phyloP scores from a whole-genome alignment of 1,284 basidiomycete genomes.

The Naganishia liquefaciens region DNA sequence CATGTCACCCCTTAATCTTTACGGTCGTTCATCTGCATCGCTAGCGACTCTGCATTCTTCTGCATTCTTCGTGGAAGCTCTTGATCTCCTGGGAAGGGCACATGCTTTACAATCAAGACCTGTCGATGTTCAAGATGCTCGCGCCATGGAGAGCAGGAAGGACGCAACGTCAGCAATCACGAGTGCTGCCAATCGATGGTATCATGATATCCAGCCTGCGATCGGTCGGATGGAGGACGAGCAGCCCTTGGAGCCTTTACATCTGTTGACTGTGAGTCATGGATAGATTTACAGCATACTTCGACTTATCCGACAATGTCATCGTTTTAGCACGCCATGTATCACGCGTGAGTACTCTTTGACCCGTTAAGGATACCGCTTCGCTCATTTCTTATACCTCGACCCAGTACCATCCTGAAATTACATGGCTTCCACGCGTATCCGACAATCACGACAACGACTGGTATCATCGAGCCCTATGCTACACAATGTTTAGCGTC shows the following conservation, averaged over 20 bases:
- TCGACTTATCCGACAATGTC: not conserved
- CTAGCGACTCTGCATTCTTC: conserved; percentile 43
- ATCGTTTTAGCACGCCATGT: conserved; percentile 44
- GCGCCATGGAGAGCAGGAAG: conserved; percentile 46
- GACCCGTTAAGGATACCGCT: too few relatives aligned
- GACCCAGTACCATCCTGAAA: conserved; percentile 48
- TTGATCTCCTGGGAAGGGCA: conserved; percentile 50
- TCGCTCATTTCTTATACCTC: conserved; percentile 28
- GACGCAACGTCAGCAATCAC: conserved; percentile 47
- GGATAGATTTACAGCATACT: not conserved
- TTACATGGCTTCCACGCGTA: conserved; percentile 53
- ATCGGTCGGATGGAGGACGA: conserved; percentile 31
- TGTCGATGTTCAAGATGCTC: conserved; percentile 46
- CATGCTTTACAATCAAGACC: conserved; percentile 49
- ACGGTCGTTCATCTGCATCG: conserved; percentile 30
- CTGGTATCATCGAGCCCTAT: conserved; percentile 49
- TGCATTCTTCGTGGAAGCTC: conserved; percentile 50
- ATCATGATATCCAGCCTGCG: conserved; percentile 34
- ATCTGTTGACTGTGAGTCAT: conserved; percentile 47
- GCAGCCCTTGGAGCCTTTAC: conserved; percentile 20
- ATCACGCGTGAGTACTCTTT: conserved; percentile 44
- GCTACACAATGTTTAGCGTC: conserved; percentile 44
- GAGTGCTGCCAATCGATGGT: conserved; percentile 46
- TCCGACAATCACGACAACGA: conserved; percentile 46
- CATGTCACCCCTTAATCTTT: conserved; percentile 44